phyloP scores from a whole-genome alignment of 2,329 filamentous ascomycete genomes.

The Colletotrichum abscissum region DNA sequence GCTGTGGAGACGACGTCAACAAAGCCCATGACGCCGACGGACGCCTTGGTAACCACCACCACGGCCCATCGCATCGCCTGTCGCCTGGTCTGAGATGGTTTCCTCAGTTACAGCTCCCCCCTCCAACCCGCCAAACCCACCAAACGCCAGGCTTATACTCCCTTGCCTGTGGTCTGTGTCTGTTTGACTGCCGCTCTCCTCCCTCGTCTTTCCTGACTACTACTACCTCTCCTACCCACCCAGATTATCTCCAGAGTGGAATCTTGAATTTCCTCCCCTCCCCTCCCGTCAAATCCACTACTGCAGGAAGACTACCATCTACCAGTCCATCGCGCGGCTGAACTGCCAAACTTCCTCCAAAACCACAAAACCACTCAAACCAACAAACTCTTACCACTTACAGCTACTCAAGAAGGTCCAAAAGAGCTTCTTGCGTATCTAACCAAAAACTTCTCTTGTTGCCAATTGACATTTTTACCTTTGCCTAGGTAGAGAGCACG shows the following conservation, averaged over 20 bases:
- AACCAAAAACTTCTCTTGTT: slow-evolving; percentile 2
- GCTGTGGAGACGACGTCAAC: slow-evolving; percentile 48
- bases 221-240: slow-evolving; percentile 33
- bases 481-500: slow-evolving; percentile 36
- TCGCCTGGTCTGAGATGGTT: slow-evolving; percentile 34
- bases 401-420: slow-evolving; percentile 12
- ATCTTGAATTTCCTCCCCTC: slow-evolving; percentile 36
- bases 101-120: slow-evolving; percentile 39
- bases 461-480: slow-evolving; percentile 34
- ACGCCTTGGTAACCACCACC: slow-evolving; percentile 38
- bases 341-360: not conserved
- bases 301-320: slow-evolving; percentile 30
- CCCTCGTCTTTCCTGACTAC: slow-evolving; percentile 3
- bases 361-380: not conserved
- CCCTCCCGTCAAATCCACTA: slow-evolving; percentile 34
- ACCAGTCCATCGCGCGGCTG: slow-evolving; percentile 24
- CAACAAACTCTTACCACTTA: not conserved
- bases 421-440: slow-evolving; percentile 22
- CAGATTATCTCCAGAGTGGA: slow-evolving; percentile 33
- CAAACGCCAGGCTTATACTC: slow-evolving; percentile 28
- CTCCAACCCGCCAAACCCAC: slow-evolving; percentile 10
- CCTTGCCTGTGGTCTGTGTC: slow-evolving; percentile 5
- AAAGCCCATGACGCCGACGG: slow-evolving; percentile 38
- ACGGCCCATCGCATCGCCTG: slow-evolving; percentile 26
- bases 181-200: slow-evolving; percentile 12